Evolutionary conservation across 139 green algal genomes (phyloP).

Genomic region (Desmodesmus armatus): DNA sequence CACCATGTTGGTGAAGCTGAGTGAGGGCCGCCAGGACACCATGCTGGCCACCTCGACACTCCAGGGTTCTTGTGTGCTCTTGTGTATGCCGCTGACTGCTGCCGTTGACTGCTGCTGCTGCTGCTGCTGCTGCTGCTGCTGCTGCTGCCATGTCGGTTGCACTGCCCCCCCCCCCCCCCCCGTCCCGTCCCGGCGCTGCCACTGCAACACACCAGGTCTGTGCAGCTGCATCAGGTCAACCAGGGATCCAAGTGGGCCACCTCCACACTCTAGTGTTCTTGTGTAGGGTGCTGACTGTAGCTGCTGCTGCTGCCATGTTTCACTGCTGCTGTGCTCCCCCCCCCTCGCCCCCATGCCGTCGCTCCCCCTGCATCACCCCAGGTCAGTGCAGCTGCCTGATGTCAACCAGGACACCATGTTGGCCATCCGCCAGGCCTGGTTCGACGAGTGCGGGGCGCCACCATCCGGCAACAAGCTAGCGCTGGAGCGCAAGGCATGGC

Average conservation of each 20-base stretch:
- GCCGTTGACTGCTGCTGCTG: too few relatives aligned
- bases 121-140: too few relatives aligned
- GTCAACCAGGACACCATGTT: conserved; percentile 88
- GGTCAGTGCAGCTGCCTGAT: conserved; percentile 59
- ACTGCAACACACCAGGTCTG: not conserved
- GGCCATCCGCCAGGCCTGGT: conserved; percentile 76
- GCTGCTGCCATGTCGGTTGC: too few relatives aligned
- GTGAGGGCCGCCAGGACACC: too few relatives aligned
- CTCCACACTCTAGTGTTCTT: too few relatives aligned
- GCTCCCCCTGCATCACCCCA: conserved; percentile 42
- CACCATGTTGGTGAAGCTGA: too few relatives aligned
- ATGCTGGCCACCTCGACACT: too few relatives aligned
- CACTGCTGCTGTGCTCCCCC: not conserved
- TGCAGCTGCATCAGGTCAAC: not conserved
- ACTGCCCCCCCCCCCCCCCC: too few relatives aligned
- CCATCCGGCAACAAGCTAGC: conserved; percentile 85
- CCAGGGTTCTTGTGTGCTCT: too few relatives aligned
- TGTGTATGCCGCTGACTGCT: too few relatives aligned
- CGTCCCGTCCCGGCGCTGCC: too few relatives aligned
- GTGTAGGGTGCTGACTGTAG: not conserved
- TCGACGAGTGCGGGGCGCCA: conserved; percentile 72
- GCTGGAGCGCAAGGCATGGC: conserved; percentile 81
- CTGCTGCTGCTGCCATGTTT: not conserved
- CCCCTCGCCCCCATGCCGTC: not conserved
- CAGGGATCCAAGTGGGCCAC: not conserved